Conservation (phyloP, 306 rosid species). For the Vigna mungo region DNA sequence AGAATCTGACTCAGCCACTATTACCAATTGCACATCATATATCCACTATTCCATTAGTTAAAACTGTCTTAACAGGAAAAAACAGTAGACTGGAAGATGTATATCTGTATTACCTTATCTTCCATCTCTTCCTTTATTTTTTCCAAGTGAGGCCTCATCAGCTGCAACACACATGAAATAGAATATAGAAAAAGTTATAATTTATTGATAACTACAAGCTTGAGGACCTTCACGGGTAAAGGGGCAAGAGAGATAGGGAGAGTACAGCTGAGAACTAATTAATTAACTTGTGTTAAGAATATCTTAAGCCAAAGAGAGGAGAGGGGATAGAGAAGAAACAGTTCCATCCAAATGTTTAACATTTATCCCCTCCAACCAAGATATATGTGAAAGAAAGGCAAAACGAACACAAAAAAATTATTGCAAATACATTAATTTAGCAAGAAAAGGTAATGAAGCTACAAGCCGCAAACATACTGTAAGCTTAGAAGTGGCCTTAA, state of each 20-base stretch:
- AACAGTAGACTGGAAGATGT: background rate
- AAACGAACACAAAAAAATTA: conserved; percentile 10
- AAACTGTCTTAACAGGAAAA: background rate
- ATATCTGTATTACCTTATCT: conserved; percentile 57
- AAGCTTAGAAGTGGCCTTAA: conserved; percentile 77
- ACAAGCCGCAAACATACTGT: conserved; percentile 62
- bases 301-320: conserved; percentile 24
- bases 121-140: conserved; percentile 62
- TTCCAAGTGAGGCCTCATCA: conserved; percentile 76
- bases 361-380: conserved; percentile 18
- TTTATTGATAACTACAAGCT: background rate
- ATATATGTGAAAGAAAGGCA: conserved; percentile 22
- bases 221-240: background rate
- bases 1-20: background rate
- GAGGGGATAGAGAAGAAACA: conserved; percentile 3
- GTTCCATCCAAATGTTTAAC: conserved; percentile 31
- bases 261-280: background rate
- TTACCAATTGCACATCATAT: background rate
- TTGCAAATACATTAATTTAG: background rate
- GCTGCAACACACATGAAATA: conserved; percentile 54
- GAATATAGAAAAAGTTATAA: background rate
- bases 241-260: background rate
- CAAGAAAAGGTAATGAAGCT: background rate
- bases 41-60: background rate
- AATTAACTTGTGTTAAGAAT: background rate